These are phyloP conservation scores for Stephanodiscus triporus DNA, from an alignment of 108 stramenopile species.

Conservation along the genomic window DNA sequence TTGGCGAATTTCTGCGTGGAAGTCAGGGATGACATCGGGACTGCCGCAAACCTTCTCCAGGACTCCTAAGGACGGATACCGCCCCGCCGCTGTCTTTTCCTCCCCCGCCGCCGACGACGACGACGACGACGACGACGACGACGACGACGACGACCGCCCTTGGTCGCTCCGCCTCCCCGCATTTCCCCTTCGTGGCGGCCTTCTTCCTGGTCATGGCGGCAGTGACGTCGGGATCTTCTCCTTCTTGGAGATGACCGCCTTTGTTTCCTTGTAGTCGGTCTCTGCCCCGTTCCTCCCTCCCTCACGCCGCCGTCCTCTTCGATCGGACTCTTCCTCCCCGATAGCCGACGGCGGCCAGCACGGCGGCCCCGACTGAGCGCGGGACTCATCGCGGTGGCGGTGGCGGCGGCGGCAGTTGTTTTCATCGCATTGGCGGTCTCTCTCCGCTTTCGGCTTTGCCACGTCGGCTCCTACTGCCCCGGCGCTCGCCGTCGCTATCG, in stretches of 20 bases:
- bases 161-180: neutral
- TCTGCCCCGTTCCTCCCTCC: neutral
- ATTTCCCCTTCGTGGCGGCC: neutral
- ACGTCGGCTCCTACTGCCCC: neutral
- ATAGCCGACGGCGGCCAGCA: neutral
- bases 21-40: neutral
- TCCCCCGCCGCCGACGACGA: neutral
- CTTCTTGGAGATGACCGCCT: neutral
- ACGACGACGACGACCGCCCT: neutral
- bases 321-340: constrained; percentile 2
- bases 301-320: constrained; percentile 13
- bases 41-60: neutral
- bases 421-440: neutral
- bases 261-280: constrained; percentile 9
- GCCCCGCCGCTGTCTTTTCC: neutral
- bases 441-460: neutral
- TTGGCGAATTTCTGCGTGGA: constrained; percentile 8
- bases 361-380: neutral
- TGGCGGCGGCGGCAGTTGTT: neutral
- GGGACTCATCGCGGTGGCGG: neutral
- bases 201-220: neutral
- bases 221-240: neutral
- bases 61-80: neutral
- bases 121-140: neutral
- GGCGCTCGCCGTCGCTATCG: neutral